Conservation (phyloP, 169 alveolate genomes). For the Eimeria tenella region DNA sequence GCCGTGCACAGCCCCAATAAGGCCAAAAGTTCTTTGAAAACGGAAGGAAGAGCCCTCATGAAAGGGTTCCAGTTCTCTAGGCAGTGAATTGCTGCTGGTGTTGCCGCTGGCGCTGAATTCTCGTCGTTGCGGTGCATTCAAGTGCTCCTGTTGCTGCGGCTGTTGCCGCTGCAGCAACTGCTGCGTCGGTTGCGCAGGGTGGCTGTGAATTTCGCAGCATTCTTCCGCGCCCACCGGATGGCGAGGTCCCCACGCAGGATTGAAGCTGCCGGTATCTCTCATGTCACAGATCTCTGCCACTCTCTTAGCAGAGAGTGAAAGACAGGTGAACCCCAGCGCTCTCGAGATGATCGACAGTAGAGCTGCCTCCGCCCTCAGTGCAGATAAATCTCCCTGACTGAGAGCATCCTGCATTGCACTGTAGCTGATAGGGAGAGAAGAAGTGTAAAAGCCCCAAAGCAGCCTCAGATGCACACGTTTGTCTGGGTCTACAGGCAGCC, state of each 20-base stretch:
- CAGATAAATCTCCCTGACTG: background rate
- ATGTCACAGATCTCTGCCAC: conserved; percentile 59
- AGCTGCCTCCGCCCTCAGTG: conserved; percentile 67
- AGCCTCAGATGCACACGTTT: conserved; percentile 43
- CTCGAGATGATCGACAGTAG: conserved; percentile 46
- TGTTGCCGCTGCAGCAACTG: background rate
- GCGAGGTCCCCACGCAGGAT: conserved; percentile 56
- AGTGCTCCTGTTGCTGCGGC: background rate
- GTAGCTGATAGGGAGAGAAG: conserved; percentile 65
- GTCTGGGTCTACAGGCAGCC: conserved; percentile 39
- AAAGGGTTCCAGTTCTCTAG: background rate
- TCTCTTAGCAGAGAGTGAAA: conserved; percentile 20
- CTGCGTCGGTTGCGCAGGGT: background rate
- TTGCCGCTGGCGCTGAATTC: background rate
- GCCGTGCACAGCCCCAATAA: background rate
- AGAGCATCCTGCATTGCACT: conserved; percentile 52
- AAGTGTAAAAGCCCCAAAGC: conserved; percentile 60
- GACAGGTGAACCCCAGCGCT: conserved; percentile 35
- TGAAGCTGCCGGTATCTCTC: conserved; percentile 29
- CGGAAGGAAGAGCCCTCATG: background rate
- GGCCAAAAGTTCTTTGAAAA: background rate
- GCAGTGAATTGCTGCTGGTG: background rate
- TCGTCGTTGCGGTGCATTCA: background rate
- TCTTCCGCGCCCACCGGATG: conserved; percentile 23
- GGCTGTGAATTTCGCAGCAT: background rate